Evolutionary conservation across 805 yeast species (phyloP), one percentile per base, ranked within the genome.

Genomic region (Ogataea methylovora): DNA sequence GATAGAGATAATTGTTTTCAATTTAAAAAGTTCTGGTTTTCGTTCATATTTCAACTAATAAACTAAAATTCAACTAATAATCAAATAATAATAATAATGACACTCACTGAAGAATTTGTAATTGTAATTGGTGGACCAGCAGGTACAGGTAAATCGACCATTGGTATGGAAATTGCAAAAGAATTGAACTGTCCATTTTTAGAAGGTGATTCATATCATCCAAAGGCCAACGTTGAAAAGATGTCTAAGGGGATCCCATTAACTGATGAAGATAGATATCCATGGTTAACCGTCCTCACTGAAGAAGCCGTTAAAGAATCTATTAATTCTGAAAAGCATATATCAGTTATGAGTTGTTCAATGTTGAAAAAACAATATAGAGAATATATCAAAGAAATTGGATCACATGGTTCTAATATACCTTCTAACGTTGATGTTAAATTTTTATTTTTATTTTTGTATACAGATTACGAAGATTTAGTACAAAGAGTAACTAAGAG

Each of bases 111-210:
- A 17, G 22, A 23, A 18, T 18, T 34, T 6, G 36, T 59, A 2
- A 33, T 58, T 7, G 76, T 87, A 2, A 76, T 90, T 8, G 96
- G 94, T 10, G 98, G 98, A 0, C 95, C 97, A 1, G 88, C 96
- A 0, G 97, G 97, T 8, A 83, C 95, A 2, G 98, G 98, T 1
- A 92, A 92, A 54, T 69, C 94, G 16, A 84, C 96, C 2, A 71
- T 83, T 15, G 94, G 84, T 0, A 60, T 61, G 11, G 48, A 56
- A 9, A 49, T 88, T 15, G 56, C 80, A 0, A 39, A 59, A 15
- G n/a, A 20, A 8, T 67, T 75, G 14, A 39, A 56, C 3, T 66
- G 80, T 32, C 66, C 76, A 2, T 87, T 73, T 51, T 56, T 87
- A 10, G 98, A 92, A 56, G 98, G 97, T 5, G 98, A 92, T 54